Evolutionary conservation across 257 asterid species (phyloP).

Genomic region (Solanum chmielewskii): DNA sequence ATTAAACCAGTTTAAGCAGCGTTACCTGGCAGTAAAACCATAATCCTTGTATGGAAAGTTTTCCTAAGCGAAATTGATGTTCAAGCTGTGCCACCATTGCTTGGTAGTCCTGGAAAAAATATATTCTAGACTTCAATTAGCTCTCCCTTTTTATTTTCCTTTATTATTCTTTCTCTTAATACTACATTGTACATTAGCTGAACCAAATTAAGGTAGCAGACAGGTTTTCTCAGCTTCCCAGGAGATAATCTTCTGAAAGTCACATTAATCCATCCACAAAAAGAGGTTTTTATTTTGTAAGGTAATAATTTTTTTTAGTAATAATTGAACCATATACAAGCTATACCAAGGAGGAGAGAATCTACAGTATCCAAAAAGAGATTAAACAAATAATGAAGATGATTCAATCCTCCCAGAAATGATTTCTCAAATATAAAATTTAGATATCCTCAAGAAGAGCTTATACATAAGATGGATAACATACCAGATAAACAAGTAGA

Average conservation of each 20-base stretch:
- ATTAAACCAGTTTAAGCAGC: background rate
- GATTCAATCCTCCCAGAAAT: background rate
- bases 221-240: background rate
- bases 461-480: background rate
- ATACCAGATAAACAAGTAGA: background rate
- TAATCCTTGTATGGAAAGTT: constrained; percentile 89
- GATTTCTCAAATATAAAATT: background rate
- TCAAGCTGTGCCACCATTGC: constrained; percentile 49
- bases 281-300: background rate
- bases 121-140: constrained; percentile 10
- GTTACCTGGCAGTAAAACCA: constrained; percentile 99
- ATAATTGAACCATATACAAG: background rate
- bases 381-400: background rate
- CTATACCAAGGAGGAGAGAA: background rate
- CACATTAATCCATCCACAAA: background rate
- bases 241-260: background rate
- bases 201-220: background rate
- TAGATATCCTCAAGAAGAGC: background rate
- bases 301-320: background rate
- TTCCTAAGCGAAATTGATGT: constrained; percentile 78
- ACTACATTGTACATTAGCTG: background rate
- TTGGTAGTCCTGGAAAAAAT: constrained; percentile 66
- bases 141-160: background rate
- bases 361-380: background rate
- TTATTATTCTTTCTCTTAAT: background rate